Conservation (phyloP, 2,329 filamentous ascomycete species). For the Pyrenochaeta sp. region DNA sequence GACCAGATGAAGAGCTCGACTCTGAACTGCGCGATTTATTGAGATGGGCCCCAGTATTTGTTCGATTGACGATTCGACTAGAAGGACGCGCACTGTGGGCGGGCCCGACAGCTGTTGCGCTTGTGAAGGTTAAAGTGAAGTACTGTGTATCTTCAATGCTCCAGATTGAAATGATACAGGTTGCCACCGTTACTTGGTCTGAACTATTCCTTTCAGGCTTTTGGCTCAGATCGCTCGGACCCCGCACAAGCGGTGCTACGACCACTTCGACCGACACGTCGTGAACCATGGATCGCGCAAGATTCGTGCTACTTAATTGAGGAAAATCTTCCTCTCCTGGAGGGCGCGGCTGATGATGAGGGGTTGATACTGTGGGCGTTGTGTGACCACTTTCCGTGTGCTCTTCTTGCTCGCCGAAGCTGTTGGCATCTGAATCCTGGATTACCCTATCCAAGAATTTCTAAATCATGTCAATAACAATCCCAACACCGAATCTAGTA, state of each 20-base stretch:
- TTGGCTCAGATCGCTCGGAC: conserved; percentile 13
- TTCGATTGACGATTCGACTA: conserved; percentile 54
- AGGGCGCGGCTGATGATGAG: conserved; percentile 10
- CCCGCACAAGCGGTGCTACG: conserved; percentile 57
- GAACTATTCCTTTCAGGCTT: conserved; percentile 23
- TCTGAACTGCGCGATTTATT: conserved; percentile 46
- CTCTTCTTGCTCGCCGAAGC: conserved; percentile 16
- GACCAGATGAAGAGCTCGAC: conserved; percentile 52
- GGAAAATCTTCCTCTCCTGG: conserved; percentile 20
- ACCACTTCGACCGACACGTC: conserved; percentile 75
- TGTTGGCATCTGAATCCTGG: conserved; percentile 42
- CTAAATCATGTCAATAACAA: conserved; percentile 28
- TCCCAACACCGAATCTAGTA: background rate
- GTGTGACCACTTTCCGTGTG: conserved; percentile 33
- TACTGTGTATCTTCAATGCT: conserved; percentile 72
- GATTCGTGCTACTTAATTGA: conserved; percentile 45
- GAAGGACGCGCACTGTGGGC: conserved; percentile 28
- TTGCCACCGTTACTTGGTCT: conserved; percentile 63
- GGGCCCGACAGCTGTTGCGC: conserved; percentile 49
- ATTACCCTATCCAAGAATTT: conserved; percentile 55
- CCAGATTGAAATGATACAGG: conserved; percentile 82
- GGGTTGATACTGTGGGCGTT: conserved; percentile 36
- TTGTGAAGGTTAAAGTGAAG: conserved; percentile 79
- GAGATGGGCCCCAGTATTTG: conserved; percentile 43
- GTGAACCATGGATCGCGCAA: conserved; percentile 55